Conservation (phyloP, 768 basidiomycete species). For the Cystoderma amianthinum region DNA sequence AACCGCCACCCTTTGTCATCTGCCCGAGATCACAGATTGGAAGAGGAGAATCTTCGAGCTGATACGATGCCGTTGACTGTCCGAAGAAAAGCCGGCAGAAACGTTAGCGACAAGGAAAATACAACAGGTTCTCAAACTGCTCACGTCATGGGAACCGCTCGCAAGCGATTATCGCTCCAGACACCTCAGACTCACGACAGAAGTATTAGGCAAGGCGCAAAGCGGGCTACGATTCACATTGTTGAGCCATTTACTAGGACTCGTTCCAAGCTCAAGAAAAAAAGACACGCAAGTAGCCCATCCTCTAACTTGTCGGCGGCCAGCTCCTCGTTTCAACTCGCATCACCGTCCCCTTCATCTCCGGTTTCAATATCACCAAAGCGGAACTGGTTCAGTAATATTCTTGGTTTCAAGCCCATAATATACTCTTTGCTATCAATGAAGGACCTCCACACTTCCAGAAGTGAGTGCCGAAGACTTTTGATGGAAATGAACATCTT, state of each 20-base stretch:
- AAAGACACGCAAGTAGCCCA: constrained; percentile 10
- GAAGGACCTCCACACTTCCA: constrained; percentile 54
- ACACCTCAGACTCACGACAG: not conserved
- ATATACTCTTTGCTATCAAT: constrained; percentile 51
- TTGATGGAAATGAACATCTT: constrained; percentile 66
- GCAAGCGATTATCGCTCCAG: not conserved
- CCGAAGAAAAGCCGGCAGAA: constrained; percentile 21
- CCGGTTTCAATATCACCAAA: constrained; percentile 39
- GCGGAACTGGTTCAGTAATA: constrained; percentile 79
- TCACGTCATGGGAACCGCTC: not conserved
- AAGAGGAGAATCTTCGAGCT: not conserved
- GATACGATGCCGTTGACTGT: constrained; percentile 41
- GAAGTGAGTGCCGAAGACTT: constrained; percentile 67
- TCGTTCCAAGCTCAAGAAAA: constrained; percentile 37
- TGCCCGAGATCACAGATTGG: not conserved
- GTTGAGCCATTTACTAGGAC: constrained; percentile 5
- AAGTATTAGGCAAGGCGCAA: constrained; percentile 9
- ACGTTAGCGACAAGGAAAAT: constrained; percentile 55
- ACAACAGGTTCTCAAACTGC: not conserved
- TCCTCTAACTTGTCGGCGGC: constrained; percentile 43
- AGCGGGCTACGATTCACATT: constrained; percentile 14
- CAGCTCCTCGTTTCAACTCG: constrained; percentile 20
- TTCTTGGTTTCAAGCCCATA: constrained; percentile 81
- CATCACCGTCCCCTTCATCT: constrained; percentile 24
- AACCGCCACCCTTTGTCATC: not conserved